Base-by-base conservation (phyloP, 192 early-diverging fungal genomes). In the Coemansia asiatica region DNA sequence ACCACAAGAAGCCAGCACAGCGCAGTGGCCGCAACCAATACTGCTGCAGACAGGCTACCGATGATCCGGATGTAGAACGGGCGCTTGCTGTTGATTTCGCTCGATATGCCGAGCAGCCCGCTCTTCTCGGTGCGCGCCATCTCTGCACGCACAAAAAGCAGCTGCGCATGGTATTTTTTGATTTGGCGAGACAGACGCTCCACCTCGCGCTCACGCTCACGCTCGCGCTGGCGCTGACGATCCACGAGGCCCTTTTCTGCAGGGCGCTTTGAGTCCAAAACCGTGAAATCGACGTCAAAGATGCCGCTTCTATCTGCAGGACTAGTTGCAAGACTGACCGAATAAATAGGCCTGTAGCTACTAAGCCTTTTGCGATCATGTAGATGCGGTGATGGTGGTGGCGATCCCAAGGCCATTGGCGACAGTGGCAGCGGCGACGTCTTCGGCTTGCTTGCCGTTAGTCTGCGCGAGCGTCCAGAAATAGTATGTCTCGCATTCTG, bases 1-100 rank as follows among this genome's bases (percentile, higher is more conserved):
- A 80, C 77, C 2, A 80, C 72, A 62, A 80, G 72, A 46, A 80
- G 66, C 77, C 77, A 80, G 55, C 77, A 80, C 25, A 80, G 53
- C 9, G 54, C 57, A 10, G 77, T 72, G 6, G 63, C 53, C 7
- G 60, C 66, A 15, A 67, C 55, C 36, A 69, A 53, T 21, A 72
- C 21, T 28, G 68, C 56, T 2, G 75, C 58, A 5, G 70, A 56
- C 9, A 63, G 64, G 10, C 50, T 68, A 28, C 61, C 29, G 25
- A 48, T 0, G 18, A 48, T 6, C 2, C 38, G 23, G 13, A 60
- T 60, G 18, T 35, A 60, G 58, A 22, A 22, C n/a, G 22, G 6
- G 25, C 2, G 38, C 19, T 13, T 27, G n/a, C 18, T 46, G 8
- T 46, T 15, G 2, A 4, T 13, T 22, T 36, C 47, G 25, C 23